phyloP scores from a whole-genome alignment of 352 stramenopile genomes.

The Globisporangium parvum region DNA sequence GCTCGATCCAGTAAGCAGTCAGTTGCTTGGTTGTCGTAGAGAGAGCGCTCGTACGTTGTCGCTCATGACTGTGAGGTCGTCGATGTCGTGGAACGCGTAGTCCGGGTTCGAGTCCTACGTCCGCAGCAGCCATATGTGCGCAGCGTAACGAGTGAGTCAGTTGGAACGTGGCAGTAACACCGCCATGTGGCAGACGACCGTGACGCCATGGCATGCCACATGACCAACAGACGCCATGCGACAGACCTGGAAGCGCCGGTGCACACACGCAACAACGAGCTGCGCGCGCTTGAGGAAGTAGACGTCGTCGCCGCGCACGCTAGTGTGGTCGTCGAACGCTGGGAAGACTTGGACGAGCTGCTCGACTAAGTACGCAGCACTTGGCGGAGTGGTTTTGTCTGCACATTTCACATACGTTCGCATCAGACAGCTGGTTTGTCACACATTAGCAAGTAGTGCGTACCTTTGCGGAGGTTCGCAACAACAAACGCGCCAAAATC shows the following conservation, averaged over 20 bases:
- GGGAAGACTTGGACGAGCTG: slow-evolving; percentile 51
- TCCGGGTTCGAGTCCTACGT: slow-evolving; percentile 36
- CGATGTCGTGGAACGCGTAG: slow-evolving; percentile 55
- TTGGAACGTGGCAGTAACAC: neutral
- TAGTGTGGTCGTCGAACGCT: slow-evolving; percentile 62
- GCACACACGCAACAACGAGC: slow-evolving; percentile 38
- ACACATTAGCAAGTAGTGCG: neutral
- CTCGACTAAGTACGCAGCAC: slow-evolving; percentile 47
- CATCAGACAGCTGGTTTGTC: neutral
- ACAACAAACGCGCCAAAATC: slow-evolving; percentile 77
- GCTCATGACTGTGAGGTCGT: slow-evolving; percentile 51
- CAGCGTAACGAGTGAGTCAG: neutral
- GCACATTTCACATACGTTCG: neutral
- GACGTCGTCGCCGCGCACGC: slow-evolving; percentile 35
- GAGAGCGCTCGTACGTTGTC: slow-evolving; percentile 43
- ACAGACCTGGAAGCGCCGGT: slow-evolving; percentile 62
- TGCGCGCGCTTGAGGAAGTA: slow-evolving; percentile 75
- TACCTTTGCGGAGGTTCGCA: slow-evolving; percentile 31
- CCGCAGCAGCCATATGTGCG: no score
- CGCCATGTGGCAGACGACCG: neutral
- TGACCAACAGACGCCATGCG: neutral
- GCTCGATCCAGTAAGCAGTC: neutral
- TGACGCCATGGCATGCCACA: neutral
- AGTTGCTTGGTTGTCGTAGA: no score
- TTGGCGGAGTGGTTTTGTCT: slow-evolving; percentile 21